A percentile compares a stretch with the other conserved stretches of the same genome.
phyloP scores from a whole-genome alignment of 2,329 filamentous ascomycete species.

The Neopestalotiopsis sp. region DNA sequence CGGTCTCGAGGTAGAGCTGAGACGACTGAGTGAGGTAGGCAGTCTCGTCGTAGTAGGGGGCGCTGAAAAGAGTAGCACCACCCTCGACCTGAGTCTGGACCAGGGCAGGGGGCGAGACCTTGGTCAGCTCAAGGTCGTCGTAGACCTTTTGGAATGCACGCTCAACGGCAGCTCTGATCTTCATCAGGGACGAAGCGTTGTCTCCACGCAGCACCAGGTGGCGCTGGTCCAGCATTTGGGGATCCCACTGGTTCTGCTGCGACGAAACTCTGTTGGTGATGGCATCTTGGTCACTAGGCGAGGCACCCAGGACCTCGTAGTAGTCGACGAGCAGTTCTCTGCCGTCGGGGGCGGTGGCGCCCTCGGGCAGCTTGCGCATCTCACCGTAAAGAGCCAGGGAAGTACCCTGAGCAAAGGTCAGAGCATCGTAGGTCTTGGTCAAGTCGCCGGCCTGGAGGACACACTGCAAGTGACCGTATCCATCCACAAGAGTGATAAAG shows the following conservation, averaged over 20 bases:
- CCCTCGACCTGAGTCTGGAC: conserved; percentile 97
- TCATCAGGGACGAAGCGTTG: conserved; percentile 82
- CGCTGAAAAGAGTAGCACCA: conserved; percentile 87
- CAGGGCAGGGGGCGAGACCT: conserved; percentile 87
- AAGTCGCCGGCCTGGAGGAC: conserved; percentile 78
- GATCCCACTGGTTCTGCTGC: conserved; percentile 60
- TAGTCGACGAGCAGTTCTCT: conserved; percentile 92
- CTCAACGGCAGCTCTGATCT: conserved; percentile 82
- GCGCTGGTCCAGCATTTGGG: conserved; percentile 75
- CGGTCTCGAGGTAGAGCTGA: conserved; percentile 97
- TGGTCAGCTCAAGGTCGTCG: conserved; percentile 76
- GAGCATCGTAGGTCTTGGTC: conserved; percentile 88
- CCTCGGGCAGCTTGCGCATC: conserved; percentile 80
- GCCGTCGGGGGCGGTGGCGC: conserved; percentile 79
- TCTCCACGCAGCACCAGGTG: conserved; percentile 88
- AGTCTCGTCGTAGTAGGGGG: conserved; percentile 87
- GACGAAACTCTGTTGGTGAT: conserved; percentile 77
- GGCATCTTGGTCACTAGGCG: conserved; percentile 86
- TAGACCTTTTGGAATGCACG: conserved; percentile 81
- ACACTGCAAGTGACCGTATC: conserved; percentile 85
- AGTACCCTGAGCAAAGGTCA: conserved; percentile 87
- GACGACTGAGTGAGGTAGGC: conserved; percentile 96
- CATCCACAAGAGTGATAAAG: conserved; percentile 86
- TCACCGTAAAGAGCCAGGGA: conserved; percentile 84
- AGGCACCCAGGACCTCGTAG: conserved; percentile 79